These are phyloP conservation scores for Capsicum pubescens DNA, from an alignment of 257 asterid species.

Conservation along the genomic window DNA sequence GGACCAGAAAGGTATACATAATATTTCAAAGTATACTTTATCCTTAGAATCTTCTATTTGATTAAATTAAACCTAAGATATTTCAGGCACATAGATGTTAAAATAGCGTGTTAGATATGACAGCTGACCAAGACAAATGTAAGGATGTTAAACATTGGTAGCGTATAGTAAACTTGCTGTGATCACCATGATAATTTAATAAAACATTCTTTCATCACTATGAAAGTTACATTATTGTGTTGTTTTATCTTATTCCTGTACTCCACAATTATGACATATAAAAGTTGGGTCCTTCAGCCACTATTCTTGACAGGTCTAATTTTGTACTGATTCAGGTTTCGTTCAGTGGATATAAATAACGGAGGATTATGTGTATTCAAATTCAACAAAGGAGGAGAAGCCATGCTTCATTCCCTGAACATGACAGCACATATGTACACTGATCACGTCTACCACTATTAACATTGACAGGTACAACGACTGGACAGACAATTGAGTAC, in stretches of 20 bases:
- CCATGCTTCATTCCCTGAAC: slow-evolving; percentile 69
- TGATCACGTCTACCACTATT: slow-evolving; percentile 64
- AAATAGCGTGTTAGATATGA: background rate
- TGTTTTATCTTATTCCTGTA: background rate
- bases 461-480: slow-evolving; percentile 17
- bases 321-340: slow-evolving; percentile 50
- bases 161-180: background rate
- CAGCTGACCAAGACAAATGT: background rate
- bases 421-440: slow-evolving; percentile 91
- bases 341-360: slow-evolving; percentile 69
- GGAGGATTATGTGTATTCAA: slow-evolving; percentile 73
- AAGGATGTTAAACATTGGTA: background rate
- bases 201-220: background rate
- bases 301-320: slow-evolving; percentile 19
- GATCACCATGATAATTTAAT: background rate
- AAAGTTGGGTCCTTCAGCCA: slow-evolving; percentile 5
- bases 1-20: slow-evolving; percentile 65
- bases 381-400: slow-evolving; percentile 67
- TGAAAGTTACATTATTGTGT: background rate
- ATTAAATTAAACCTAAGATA: background rate
- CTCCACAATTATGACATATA: background rate
- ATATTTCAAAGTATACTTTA: background rate
- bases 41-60: background rate
- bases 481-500: background rate
- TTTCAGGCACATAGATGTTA: background rate